Base-by-base conservation (phyloP, 768 basidiomycete species). In the Lanmaoa rubissima region DNA sequence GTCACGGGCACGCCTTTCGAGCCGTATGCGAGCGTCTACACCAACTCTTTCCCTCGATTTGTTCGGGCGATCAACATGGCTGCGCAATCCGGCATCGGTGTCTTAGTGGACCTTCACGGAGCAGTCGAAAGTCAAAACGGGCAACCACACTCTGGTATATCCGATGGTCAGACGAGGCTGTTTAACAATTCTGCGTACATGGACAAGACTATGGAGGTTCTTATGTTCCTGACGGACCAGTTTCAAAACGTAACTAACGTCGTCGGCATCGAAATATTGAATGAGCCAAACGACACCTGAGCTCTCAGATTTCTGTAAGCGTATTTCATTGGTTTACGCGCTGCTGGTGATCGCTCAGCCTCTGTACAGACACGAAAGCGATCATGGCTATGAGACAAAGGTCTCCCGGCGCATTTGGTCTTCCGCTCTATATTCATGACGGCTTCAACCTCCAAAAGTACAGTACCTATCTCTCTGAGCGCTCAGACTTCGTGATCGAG, bases 381-480 rank as follows among this genome's bases (percentile, higher is more conserved):
- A 65, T 65, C 39, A 53, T 56, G 17, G 64, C 64, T 2, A 66
- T 65, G 64, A 55, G 61, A 48, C 57, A 66, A 10, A 46, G 44
- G 26, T 57, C 64, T 5, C 13, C n/a, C 2, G 46, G 53, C 75
- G 68, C 68, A 4, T 50, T 65, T 1, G 61, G 55, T 31, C 78
- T 90, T 45, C 86, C 90, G 3, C 61, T 90, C 1, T 88, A 90
- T 65, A 63, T 91, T 26, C 84, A 85, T 53, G 86, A 91, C 53
- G 86, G 76, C 1, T 92, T 90, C 72, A 74, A 88, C 60, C 77
- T 66, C 36, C 41, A 60, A 13, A 54, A 66, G 31, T 65, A 65
- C 32, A 58, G 76, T 41, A 60, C 71, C 21, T 88, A 74, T 60
- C 73, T 85, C 5, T 75, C 79, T 2, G 69, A 73, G 36, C 73